Percentiles rank a stretch among this genome's conserved stretches.
Conservation (phyloP, 2,329 filamentous ascomycete species). For the Colletotrichum sp. region DNA sequence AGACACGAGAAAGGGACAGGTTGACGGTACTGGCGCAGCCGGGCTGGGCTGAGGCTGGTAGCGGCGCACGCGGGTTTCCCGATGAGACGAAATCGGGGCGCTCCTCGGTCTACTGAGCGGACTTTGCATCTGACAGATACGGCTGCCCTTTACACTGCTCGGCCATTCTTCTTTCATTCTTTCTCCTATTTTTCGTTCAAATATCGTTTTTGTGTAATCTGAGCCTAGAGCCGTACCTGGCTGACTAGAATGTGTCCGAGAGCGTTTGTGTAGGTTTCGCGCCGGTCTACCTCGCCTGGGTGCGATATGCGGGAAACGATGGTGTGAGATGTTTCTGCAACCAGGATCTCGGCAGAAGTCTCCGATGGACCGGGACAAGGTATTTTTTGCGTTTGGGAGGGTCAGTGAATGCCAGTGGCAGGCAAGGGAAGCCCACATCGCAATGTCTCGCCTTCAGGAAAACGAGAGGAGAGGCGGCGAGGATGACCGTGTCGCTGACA, state of each 20-base stretch:
- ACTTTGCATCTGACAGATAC: background rate
- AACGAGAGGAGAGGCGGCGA: background rate
- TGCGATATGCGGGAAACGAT: background rate
- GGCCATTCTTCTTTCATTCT: background rate
- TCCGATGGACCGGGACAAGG: background rate
- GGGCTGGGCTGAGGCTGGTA: constrained; percentile 1
- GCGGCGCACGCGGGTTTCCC: background rate
- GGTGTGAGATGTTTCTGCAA: background rate
- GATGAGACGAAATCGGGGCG: background rate
- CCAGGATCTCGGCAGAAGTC: background rate
- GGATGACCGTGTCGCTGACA: background rate
- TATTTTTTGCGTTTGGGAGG: background rate
- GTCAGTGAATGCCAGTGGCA: constrained; percentile 7
- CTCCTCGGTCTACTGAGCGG: background rate
- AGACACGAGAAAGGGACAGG: background rate
- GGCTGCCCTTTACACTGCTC: background rate
- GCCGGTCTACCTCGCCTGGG: background rate
- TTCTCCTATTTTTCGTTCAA: background rate
- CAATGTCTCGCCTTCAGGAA: background rate
- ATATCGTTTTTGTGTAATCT: background rate
- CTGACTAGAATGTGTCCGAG: background rate
- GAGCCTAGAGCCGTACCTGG: background rate
- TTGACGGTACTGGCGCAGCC: constrained; percentile 2
- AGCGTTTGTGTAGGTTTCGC: background rate
- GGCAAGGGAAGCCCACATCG: background rate